Percentiles rank a stretch among this genome's conserved stretches.
Conservation (phyloP, 2,329 filamentous ascomycete species). For the Cercospora zeae-maydis region DNA sequence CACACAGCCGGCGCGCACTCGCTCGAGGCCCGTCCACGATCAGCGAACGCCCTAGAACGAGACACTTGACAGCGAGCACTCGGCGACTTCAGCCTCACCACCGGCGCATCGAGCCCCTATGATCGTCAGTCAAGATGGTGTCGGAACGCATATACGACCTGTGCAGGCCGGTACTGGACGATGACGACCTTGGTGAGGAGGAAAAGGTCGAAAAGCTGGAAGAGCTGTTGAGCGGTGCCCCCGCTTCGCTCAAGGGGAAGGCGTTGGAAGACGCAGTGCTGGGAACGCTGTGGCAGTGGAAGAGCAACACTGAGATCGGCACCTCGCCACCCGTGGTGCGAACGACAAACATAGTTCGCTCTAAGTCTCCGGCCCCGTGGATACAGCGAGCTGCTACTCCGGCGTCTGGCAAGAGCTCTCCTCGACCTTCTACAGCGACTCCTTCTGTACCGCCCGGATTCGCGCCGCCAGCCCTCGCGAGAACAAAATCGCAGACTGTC, state of each 20-base stretch:
- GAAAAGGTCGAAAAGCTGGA: constrained; percentile 95
- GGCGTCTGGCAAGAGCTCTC: constrained; percentile 73
- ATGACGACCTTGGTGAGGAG: constrained; percentile 64
- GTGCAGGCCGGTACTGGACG: constrained; percentile 82
- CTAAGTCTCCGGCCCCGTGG: constrained; percentile 91
- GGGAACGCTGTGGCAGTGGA: constrained; percentile 83
- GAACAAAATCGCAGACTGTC: constrained; percentile 70
- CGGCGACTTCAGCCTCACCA: constrained; percentile 8
- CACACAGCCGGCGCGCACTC: neutral
- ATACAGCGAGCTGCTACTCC: constrained; percentile 71
- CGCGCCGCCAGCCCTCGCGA: constrained; percentile 67
- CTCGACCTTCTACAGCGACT: constrained; percentile 69
- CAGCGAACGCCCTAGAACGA: neutral
- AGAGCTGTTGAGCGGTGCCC: constrained; percentile 76
- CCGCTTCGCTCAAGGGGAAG: constrained; percentile 64
- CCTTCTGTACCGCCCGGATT: constrained; percentile 83
- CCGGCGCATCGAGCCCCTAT: neutral
- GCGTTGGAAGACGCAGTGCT: constrained; percentile 85
- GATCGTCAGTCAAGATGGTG: constrained; percentile 61
- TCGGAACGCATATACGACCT: constrained; percentile 90
- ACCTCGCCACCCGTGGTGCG: constrained; percentile 80
- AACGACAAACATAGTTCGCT: constrained; percentile 75
- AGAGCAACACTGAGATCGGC: constrained; percentile 56
- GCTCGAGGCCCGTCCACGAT: neutral
- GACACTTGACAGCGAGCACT: neutral